Percentiles rank a stretch among this genome's conserved stretches.
phyloP scores from a whole-genome alignment of 1,284 basidiomycete genomes.

The Tranzscheliella williamsii region DNA sequence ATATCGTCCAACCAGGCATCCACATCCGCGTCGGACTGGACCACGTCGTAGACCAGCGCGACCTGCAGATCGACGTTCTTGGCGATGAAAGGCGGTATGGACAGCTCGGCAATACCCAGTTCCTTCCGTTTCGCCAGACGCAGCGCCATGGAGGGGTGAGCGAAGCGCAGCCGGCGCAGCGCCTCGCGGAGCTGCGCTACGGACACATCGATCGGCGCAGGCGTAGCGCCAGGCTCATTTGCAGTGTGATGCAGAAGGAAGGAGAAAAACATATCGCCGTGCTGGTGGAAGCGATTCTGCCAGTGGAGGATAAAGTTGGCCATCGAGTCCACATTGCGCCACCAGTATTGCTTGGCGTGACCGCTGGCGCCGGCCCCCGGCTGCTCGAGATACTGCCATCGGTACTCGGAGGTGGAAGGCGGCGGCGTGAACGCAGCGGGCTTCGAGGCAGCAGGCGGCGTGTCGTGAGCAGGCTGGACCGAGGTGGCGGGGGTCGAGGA shows the following conservation, averaged over 20 bases:
- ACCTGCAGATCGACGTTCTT: conserved; percentile 23
- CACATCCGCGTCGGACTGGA: conserved; percentile 2
- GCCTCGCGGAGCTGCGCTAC: conserved; percentile 6
- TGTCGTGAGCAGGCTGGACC: too few relatives aligned
- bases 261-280: conserved; percentile 31
- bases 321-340: conserved; percentile 28
- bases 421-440: too few relatives aligned
- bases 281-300: conserved; percentile 23
- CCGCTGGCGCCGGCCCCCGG: too few relatives aligned
- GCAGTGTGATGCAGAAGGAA: conserved; percentile 2
- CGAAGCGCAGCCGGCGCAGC: conserved; percentile 7
- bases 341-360: conserved; percentile 9
- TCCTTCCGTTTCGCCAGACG: conserved; percentile 7
- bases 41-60: conserved; percentile 20
- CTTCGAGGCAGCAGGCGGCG: too few relatives aligned
- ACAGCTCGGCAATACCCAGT: conserved; percentile 3
- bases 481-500: background rate
- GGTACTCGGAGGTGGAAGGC: conserved; percentile 5
- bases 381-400: conserved; percentile 3
- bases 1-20: conserved; percentile 20
- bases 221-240: background rate
- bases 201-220: background rate
- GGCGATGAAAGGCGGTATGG: conserved; percentile 4
- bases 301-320: conserved; percentile 37
- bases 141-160: conserved; percentile 15